Percentiles rank a stretch among this genome's conserved stretches.
These are phyloP conservation scores for Lasiodiplodia theobromae DNA, from an alignment of 2,329 filamentous ascomycete genomes.

Conservation along the genomic window DNA sequence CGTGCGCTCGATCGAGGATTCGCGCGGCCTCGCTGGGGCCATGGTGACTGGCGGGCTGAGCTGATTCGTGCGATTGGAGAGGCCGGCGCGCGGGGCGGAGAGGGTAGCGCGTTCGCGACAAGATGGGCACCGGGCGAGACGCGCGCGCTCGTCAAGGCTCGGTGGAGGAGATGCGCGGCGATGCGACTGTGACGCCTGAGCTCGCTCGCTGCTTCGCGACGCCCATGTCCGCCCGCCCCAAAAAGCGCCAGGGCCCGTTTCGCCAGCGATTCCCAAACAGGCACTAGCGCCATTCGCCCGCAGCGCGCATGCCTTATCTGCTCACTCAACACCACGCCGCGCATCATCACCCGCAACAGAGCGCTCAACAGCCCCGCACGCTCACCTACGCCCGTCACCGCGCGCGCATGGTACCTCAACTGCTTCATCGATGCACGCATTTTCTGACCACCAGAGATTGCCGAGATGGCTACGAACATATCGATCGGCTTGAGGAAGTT, in stretches of 20 bases:
- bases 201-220: conserved; percentile 22
- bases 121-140: conserved; percentile 26
- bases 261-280: conserved; percentile 41
- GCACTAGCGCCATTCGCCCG: conserved; percentile 43
- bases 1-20: conserved; percentile 56
- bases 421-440: neutral
- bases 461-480: neutral
- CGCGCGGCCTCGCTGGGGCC: conserved; percentile 53
- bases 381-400: neutral
- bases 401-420: neutral
- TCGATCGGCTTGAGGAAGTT: conserved; percentile 30
- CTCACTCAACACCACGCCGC: conserved; percentile 10
- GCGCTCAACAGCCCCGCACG: conserved; percentile 21
- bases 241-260: conserved; percentile 17
- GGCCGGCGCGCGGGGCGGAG: conserved; percentile 5
- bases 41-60: conserved; percentile 41
- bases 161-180: conserved; percentile 25
- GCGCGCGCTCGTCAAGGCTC: conserved; percentile 27
- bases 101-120: conserved; percentile 8
- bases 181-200: conserved; percentile 27
- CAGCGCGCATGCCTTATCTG: conserved; percentile 12
- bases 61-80: conserved; percentile 10
- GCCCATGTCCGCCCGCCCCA: conserved; percentile 21
- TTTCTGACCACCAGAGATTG: neutral
- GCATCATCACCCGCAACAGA: conserved; percentile 40